These are phyloP conservation scores for Yamadazyma insecticola DNA, from an alignment of 805 yeast species.

Conservation along the genomic window DNA sequence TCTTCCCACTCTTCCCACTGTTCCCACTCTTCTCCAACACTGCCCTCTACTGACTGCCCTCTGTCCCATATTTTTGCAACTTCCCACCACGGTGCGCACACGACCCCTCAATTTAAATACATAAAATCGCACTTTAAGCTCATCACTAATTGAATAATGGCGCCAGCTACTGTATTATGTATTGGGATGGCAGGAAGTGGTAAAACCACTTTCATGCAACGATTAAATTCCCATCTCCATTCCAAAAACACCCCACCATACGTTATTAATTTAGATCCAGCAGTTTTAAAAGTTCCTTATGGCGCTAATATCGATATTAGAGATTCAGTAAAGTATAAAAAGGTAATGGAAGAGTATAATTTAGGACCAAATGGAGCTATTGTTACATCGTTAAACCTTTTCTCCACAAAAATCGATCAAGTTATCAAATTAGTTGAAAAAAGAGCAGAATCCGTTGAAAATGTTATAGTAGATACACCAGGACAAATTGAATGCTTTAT, in stretches of 20 bases:
- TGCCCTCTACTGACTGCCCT: no score
- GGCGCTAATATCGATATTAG: constrained; percentile 93
- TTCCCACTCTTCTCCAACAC: background rate
- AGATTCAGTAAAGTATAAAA: constrained; percentile 91
- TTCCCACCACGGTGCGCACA: no score
- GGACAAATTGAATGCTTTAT: constrained; percentile 98
- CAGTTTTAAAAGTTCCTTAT: constrained; percentile 89
- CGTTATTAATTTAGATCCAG: constrained; percentile 93
- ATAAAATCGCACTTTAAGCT: constrained; percentile 1
- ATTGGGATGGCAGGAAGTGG: constrained; percentile 68
- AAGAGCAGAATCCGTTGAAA: constrained; percentile 50
- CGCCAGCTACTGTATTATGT: constrained; percentile 42
- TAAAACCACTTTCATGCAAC: constrained; percentile 95
- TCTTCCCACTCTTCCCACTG: no score
- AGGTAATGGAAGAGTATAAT: constrained; percentile 93
- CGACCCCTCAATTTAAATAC: no score
- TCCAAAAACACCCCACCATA: constrained; percentile 72
- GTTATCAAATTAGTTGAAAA: constrained; percentile 83
- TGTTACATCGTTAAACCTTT: constrained; percentile 87
- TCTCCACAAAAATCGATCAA: constrained; percentile 94
- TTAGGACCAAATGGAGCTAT: constrained; percentile 98
- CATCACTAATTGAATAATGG: constrained; percentile 15
- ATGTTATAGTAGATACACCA: constrained; percentile 92
- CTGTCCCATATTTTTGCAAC: no score
- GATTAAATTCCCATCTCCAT: constrained; percentile 86